A percentile compares a stretch with the other conserved stretches of the same genome.
Conservation (phyloP, 2,329 filamentous ascomycete genomes). For the Madurella fahalii region DNA sequence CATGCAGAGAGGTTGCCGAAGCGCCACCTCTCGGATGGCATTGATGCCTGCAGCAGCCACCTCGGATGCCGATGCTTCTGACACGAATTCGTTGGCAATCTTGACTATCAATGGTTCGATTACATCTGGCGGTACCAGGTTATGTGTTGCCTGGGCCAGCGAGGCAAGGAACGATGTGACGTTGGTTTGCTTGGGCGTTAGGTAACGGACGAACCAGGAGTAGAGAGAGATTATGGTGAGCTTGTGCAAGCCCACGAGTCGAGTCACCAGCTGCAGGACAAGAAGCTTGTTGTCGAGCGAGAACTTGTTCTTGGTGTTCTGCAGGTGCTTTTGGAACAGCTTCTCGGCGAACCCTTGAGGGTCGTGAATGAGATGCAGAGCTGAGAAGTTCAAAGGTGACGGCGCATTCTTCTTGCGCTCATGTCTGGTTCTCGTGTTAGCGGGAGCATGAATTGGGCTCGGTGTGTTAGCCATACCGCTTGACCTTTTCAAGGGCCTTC, state of each 20-base stretch:
- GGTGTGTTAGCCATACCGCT: conserved; percentile 33
- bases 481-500: conserved; percentile 77
- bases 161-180: conserved; percentile 93
- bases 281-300: conserved; percentile 83
- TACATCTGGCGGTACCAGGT: conserved; percentile 85
- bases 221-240: conserved; percentile 86
- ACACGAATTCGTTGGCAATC: conserved; percentile 98
- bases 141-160: conserved; percentile 86
- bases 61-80: conserved; percentile 85
- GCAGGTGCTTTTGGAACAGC: conserved; percentile 86
- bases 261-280: conserved; percentile 86
- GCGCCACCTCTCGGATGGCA: conserved; percentile 90
- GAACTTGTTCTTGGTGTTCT: conserved; percentile 79
- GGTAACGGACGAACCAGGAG: conserved; percentile 91
- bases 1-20: conserved; percentile 92
- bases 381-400: conserved; percentile 91
- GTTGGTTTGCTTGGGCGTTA: conserved; percentile 81
- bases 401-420: conserved; percentile 86
- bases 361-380: conserved; percentile 87
- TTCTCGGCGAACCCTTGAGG: conserved; percentile 90
- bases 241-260: conserved; percentile 89
- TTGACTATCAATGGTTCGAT: conserved; percentile 88
- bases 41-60: conserved; percentile 91
- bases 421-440: conserved; percentile 42
- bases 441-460: too few species aligned